Evolutionary conservation across 805 yeast species (phyloP).

Genomic region (Henningerozyma blattae): DNA sequence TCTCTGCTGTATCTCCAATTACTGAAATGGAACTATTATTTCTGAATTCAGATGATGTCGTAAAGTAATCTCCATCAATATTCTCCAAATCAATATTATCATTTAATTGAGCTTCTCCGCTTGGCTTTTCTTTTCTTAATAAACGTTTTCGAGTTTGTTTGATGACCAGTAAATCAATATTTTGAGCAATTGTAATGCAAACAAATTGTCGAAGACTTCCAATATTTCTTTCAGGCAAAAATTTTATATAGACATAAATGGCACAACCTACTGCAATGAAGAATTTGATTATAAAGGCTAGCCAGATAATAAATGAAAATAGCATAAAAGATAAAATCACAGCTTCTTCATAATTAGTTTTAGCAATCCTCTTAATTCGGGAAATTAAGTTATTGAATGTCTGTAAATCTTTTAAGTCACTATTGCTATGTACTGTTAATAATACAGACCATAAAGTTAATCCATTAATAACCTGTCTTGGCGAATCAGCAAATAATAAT

Average conservation of each 20-base stretch:
- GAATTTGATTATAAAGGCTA: constrained; percentile 48
- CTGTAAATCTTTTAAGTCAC: constrained; percentile 22
- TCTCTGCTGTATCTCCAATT: neutral
- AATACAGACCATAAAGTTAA: constrained; percentile 50
- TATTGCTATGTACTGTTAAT: constrained; percentile 18
- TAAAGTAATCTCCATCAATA: neutral
- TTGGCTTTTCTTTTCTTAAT: constrained; percentile 1
- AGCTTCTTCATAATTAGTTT: constrained; percentile 50
- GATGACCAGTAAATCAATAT: constrained; percentile 34
- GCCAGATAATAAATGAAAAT: constrained; percentile 64
- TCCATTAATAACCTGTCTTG: constrained; percentile 78
- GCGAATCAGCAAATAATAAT: constrained; percentile 67
- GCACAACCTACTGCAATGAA: constrained; percentile 40
- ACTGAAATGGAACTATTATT: neutral
- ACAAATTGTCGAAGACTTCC: constrained; percentile 47
- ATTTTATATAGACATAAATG: constrained; percentile 38
- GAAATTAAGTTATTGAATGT: constrained; percentile 22
- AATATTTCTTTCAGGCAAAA: constrained; percentile 28
- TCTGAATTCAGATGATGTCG: neutral
- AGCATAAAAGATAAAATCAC: constrained; percentile 67
- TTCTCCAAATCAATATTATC: neutral
- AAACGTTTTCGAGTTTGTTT: constrained; percentile 6
- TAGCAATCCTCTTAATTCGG: constrained; percentile 47
- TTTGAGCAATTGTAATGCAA: constrained; percentile 44
- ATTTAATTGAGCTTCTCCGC: too few species aligned